phyloP scores from a whole-genome alignment of 1,139 yeast species.

The Saccharomyces hybrid region DNA sequence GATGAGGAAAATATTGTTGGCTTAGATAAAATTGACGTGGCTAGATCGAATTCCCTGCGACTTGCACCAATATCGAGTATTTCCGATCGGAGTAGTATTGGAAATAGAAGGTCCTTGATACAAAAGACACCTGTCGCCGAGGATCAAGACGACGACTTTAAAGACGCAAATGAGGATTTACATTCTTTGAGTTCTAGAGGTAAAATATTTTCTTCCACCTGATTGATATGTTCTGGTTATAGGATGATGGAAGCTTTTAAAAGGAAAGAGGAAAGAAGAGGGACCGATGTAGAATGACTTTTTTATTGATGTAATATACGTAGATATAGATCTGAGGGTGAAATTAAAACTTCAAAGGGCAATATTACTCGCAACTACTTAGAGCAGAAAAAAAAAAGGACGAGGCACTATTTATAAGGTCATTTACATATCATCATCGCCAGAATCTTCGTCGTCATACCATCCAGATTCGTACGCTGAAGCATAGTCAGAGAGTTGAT shows the following conservation, averaged over 20 bases:
- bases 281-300: not conserved
- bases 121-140: not conserved
- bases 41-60: conserved; percentile 23
- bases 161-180: conserved; percentile 27
- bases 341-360: not conserved
- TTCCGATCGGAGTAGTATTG: conserved; percentile 3
- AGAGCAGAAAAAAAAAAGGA: not conserved
- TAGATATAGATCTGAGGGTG: not conserved
- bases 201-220: conserved; percentile 11
- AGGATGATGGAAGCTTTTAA: not conserved
- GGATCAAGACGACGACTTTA: conserved; percentile 21
- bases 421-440: conserved; percentile 21
- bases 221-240: not conserved
- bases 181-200: conserved; percentile 21
- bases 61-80: conserved; percentile 11
- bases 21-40: conserved; percentile 26
- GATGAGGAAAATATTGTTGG: conserved; percentile 32
- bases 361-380: not conserved
- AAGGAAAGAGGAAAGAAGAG: not conserved
- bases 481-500: conserved; percentile 44
- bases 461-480: conserved; percentile 54
- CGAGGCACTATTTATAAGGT: conserved; percentile 24
- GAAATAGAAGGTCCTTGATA: conserved; percentile 10
- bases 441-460: conserved; percentile 39
- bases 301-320: not conserved